These are phyloP conservation scores for Naganishia vaughanmartiniae DNA, from an alignment of 768 basidiomycete species.

Conservation along the genomic window DNA sequence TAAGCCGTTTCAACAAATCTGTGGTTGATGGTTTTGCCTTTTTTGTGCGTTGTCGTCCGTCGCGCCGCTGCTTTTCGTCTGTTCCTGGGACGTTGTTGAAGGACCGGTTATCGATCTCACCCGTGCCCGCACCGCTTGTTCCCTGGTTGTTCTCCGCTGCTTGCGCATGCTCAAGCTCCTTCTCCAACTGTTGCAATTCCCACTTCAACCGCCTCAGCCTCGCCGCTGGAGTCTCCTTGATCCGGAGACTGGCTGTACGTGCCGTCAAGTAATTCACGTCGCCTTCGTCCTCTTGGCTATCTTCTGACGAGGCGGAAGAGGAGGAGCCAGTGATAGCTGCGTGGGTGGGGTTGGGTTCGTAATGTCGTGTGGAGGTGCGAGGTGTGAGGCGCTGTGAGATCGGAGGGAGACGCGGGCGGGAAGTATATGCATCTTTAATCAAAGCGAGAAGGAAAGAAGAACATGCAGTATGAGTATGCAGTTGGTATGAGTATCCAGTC, in stretches of 20 bases:
- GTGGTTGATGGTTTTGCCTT: neutral
- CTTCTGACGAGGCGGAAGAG: neutral
- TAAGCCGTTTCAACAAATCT: constrained; percentile 8
- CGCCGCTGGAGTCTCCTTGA: constrained; percentile 50
- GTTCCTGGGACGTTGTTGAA: constrained; percentile 68
- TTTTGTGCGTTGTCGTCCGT: neutral
- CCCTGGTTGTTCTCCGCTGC: constrained; percentile 30
- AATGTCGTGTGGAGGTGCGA: neutral
- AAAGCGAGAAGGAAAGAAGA: neutral
- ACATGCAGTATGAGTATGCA: too few relatives aligned
- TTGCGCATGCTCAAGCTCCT: constrained; percentile 58
- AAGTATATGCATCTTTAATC: constrained; percentile 29
- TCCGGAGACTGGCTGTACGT: constrained; percentile 7
- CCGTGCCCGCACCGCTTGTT: constrained; percentile 59
- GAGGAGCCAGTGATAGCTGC: neutral
- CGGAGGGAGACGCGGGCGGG: constrained; percentile 42
- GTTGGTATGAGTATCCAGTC: too few relatives aligned
- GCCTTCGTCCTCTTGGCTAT: constrained; percentile 28
- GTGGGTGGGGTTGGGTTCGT: neutral
- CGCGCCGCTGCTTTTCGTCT: constrained; percentile 41
- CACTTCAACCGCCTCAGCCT: constrained; percentile 61
- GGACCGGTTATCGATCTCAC: constrained; percentile 57
- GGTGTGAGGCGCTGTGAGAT: constrained; percentile 28
- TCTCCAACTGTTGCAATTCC: constrained; percentile 76
- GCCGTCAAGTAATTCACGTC: constrained; percentile 9